Conservation (phyloP, 1,139 yeast genomes). For the Geotrichum restrictum region DNA sequence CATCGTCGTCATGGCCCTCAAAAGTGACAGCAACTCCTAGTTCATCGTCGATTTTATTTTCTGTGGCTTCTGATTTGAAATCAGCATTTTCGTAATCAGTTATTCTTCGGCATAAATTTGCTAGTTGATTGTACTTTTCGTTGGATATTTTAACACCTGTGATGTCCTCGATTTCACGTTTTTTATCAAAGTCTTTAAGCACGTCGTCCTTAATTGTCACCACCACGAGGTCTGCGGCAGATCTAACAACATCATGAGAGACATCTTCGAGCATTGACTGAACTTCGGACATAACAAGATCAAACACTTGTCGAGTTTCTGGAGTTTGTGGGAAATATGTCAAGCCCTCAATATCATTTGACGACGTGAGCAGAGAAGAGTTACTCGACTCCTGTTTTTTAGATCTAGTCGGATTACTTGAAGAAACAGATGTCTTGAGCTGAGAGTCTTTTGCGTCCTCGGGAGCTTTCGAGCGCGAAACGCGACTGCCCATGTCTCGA, state of each 20-base stretch:
- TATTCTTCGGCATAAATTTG: slow-evolving; percentile 51
- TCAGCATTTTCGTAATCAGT: slow-evolving; percentile 50
- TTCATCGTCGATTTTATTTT: slow-evolving; percentile 38
- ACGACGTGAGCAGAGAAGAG: neutral
- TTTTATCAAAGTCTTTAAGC: slow-evolving; percentile 43
- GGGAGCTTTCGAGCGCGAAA: slow-evolving; percentile 30
- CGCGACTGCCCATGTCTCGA: slow-evolving; percentile 66
- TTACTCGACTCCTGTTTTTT: slow-evolving; percentile 11
- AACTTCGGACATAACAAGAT: slow-evolving; percentile 49
- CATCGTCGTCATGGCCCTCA: slow-evolving; percentile 45
- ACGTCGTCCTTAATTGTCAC: slow-evolving; percentile 54
- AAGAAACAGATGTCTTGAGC: slow-evolving; percentile 15
- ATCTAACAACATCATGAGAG: slow-evolving; percentile 51
- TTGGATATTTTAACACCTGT: slow-evolving; percentile 47
- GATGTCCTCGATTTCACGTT: slow-evolving; percentile 45
- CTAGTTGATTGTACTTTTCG: slow-evolving; percentile 51
- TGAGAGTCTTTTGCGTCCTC: slow-evolving; percentile 19
- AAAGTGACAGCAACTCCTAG: slow-evolving; percentile 47
- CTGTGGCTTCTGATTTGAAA: slow-evolving; percentile 32
- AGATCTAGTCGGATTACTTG: neutral
- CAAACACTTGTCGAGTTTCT: slow-evolving; percentile 46
- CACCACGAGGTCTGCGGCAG: slow-evolving; percentile 63
- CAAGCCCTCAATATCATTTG: slow-evolving; percentile 38
- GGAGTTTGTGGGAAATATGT: slow-evolving; percentile 52
- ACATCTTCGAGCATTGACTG: slow-evolving; percentile 52